A percentile compares a stretch with the other conserved stretches of the same genome.
Evolutionary conservation across 2,329 filamentous ascomycete species (phyloP).

Genomic region (Fusarium sp.): DNA sequence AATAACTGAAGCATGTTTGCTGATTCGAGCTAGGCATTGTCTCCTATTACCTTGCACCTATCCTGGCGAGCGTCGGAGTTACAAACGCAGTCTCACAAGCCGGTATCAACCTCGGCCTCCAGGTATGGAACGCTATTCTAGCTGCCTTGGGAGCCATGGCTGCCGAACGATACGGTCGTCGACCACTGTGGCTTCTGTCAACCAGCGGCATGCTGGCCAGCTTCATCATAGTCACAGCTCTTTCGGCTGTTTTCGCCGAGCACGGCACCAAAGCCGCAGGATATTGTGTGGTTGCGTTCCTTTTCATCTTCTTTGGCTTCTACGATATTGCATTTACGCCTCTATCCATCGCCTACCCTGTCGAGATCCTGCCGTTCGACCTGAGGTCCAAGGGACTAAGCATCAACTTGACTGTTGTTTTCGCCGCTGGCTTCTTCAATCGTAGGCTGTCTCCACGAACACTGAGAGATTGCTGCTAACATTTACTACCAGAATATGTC

Average conservation of each 20-base stretch:
- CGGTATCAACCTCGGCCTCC: conserved; percentile 14
- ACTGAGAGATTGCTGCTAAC: neutral
- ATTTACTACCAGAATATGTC: neutral
- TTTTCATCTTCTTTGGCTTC: conserved; percentile 28
- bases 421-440: conserved; percentile 16
- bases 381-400: conserved; percentile 22
- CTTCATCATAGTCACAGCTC: conserved; percentile 15
- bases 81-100: conserved; percentile 11
- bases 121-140: conserved; percentile 18
- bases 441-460: neutral
- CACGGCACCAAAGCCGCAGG: conserved; percentile 1
- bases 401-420: conserved; percentile 15
- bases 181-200: conserved; percentile 5
- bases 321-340: conserved; percentile 28
- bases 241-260: conserved; percentile 11
- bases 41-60: conserved; percentile 23
- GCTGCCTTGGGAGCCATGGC: conserved; percentile 13
- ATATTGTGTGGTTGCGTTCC: conserved; percentile 8
- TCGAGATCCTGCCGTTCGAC: conserved; percentile 24
- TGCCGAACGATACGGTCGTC: conserved; percentile 17
- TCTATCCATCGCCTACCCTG: conserved; percentile 6
- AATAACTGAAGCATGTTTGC: neutral
- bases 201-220: conserved; percentile 16
- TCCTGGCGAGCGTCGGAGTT: conserved; percentile 13
- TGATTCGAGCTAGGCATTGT: conserved; percentile 5